phyloP scores from a whole-genome alignment of 768 basidiomycete species.

The Boletus coccyginus region DNA sequence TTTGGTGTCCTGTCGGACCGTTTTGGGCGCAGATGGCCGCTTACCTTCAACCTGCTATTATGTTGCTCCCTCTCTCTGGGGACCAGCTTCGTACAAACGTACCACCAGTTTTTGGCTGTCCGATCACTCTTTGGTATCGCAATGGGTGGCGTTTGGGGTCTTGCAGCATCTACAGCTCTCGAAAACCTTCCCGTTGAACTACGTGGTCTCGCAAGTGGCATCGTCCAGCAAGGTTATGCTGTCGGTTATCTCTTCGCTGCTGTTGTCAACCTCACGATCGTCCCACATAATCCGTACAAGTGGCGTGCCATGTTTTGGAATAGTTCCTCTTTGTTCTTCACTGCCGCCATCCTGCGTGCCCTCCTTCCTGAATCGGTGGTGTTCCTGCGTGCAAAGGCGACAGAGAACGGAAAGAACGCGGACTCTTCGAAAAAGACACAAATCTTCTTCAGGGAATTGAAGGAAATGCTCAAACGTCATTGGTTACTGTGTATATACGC shows the following conservation, averaged over 20 bases:
- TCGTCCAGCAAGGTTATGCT: slow-evolving; percentile 92
- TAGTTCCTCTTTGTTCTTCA: slow-evolving; percentile 64
- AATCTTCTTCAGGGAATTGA: slow-evolving; percentile 70
- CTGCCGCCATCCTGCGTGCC: slow-evolving; percentile 65
- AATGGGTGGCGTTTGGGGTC: slow-evolving; percentile 91
- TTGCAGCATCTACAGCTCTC: slow-evolving; percentile 77
- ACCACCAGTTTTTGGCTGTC: slow-evolving; percentile 72
- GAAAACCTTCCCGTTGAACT: slow-evolving; percentile 90
- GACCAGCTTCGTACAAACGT: slow-evolving; percentile 78
- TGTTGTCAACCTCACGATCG: slow-evolving; percentile 72
- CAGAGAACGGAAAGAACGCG: slow-evolving; percentile 40
- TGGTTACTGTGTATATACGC: slow-evolving; percentile 85
- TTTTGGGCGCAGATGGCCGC: slow-evolving; percentile 91
- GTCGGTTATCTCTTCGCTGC: slow-evolving; percentile 85
- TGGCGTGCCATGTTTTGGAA: slow-evolving; percentile 88
- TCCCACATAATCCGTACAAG: slow-evolving; percentile 28
- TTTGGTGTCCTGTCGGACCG: slow-evolving; percentile 86
- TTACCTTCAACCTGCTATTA: slow-evolving; percentile 71
- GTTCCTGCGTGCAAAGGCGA: slow-evolving; percentile 65
- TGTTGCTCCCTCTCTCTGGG: slow-evolving; percentile 74
- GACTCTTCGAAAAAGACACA: slow-evolving; percentile 51
- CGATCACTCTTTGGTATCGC: slow-evolving; percentile 82
- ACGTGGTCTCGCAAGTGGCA: slow-evolving; percentile 81
- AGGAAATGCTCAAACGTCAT: slow-evolving; percentile 75
- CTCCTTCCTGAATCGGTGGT: slow-evolving; percentile 75